These are phyloP conservation scores for Colletotrichum tamarilloi DNA, from an alignment of 2,329 filamentous ascomycete species.

Conservation along the genomic window DNA sequence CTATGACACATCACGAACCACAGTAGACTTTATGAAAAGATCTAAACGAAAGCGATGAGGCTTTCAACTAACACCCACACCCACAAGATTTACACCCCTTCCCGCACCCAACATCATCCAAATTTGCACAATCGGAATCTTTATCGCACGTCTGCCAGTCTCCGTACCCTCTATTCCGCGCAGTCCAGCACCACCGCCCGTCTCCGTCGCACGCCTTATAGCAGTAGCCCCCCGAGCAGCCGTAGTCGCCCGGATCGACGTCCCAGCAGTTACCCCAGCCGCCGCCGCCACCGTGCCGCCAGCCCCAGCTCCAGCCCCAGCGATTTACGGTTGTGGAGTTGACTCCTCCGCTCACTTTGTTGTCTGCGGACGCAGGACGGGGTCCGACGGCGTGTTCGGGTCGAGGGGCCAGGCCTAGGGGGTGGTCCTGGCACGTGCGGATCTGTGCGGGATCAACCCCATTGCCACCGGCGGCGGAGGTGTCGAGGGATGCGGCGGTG, in stretches of 20 bases:
- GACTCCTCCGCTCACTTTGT: not conserved
- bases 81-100: not conserved
- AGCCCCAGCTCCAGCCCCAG: not conserved
- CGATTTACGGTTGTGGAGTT: not conserved
- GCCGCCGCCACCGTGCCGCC: not conserved
- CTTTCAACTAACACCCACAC: not conserved
- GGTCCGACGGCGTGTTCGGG: not conserved
- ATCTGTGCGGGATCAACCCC: conserved; percentile 11
- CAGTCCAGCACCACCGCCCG: not conserved
- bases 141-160: not conserved
- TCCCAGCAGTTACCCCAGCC: not conserved
- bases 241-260: not conserved
- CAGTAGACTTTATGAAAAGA: not conserved
- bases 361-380: not conserved
- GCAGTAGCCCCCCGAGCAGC: not conserved
- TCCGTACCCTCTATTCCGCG: not conserved
- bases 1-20: not conserved
- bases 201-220: not conserved
- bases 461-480: not conserved
- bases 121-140: not conserved
- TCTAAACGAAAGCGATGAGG: not conserved
- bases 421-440: conserved; percentile 18
- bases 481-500: not conserved
- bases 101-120: not conserved
- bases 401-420: conserved; percentile 5